Percentiles rank a stretch among this genome's conserved stretches.
Evolutionary conservation across 169 alveolate species (phyloP).

Genomic region (Cryptosporidium canis): DNA sequence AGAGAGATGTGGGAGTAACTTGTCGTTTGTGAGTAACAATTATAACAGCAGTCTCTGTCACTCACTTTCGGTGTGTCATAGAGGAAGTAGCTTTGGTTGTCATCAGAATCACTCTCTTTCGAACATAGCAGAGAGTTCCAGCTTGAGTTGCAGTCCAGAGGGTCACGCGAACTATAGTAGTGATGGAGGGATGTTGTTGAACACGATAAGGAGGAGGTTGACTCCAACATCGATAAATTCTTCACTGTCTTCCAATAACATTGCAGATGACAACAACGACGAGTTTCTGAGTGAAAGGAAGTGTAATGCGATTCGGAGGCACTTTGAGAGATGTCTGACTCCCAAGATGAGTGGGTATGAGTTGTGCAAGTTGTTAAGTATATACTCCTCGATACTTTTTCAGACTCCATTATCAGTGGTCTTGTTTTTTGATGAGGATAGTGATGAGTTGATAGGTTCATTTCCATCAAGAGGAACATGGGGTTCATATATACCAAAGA

Average conservation of each 20-base stretch:
- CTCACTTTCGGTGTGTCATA: neutral
- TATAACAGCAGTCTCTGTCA: neutral
- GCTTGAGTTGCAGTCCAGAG: neutral
- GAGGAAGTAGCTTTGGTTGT: conserved; percentile 38
- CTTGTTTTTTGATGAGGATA: conserved; percentile 16
- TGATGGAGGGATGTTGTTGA: neutral
- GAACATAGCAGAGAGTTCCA: neutral
- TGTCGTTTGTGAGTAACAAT: neutral
- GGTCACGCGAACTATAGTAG: neutral
- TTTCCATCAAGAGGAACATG: conserved; percentile 69
- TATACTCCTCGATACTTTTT: conserved; percentile 47
- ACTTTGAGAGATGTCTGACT: conserved; percentile 26
- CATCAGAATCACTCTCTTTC: conserved; percentile 29
- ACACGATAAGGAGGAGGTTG: conserved; percentile 10
- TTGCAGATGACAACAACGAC: conserved; percentile 13
- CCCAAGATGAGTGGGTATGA: conserved; percentile 43
- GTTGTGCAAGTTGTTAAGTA: conserved; percentile 37
- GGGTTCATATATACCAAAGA: conserved; percentile 38
- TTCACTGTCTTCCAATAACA: conserved; percentile 60
- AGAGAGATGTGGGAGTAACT: conserved; percentile 20
- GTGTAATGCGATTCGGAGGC: conserved; percentile 47
- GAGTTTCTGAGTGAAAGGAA: conserved; percentile 38
- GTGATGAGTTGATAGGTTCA: conserved; percentile 46
- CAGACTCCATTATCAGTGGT: conserved; percentile 61
- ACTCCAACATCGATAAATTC: conserved; percentile 70